Conservation (phyloP, 441 rosid genomes). For the Capsella rubella region DNA sequence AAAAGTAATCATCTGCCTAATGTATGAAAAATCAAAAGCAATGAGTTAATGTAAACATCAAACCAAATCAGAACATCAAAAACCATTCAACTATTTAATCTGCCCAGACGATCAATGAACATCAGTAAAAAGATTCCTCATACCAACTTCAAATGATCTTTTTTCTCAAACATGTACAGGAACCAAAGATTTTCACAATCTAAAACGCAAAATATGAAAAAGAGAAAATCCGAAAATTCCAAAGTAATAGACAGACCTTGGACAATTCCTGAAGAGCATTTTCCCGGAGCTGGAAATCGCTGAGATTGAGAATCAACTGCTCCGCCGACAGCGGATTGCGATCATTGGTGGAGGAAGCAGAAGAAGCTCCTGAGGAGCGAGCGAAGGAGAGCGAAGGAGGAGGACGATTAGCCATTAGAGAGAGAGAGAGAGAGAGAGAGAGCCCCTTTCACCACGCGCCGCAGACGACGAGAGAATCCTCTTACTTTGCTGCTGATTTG, state of each 20-base stretch:
- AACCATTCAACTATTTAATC: too few relatives aligned
- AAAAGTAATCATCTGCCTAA: not conserved
- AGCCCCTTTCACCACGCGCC: too few relatives aligned
- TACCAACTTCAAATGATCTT: too few relatives aligned
- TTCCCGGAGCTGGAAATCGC: slow-evolving; percentile 85
- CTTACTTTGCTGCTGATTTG: too few relatives aligned
- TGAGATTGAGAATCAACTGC: slow-evolving; percentile 83
- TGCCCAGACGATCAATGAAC: too few relatives aligned
- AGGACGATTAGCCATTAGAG: slow-evolving; percentile 25
- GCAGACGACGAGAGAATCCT: too few relatives aligned
- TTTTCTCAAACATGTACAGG: too few relatives aligned
- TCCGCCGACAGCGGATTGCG: slow-evolving; percentile 72
- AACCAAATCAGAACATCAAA: too few relatives aligned
- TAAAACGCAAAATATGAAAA: too few relatives aligned
- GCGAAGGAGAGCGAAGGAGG: slow-evolving; percentile 37
- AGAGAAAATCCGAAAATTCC: not conserved
- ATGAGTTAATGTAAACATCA: not conserved
- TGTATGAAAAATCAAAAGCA: not conserved
- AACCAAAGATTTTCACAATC: too few relatives aligned
- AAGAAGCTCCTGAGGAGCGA: slow-evolving; percentile 51
- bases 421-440: too few relatives aligned
- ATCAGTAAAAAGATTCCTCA: too few relatives aligned
- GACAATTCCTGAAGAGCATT: slow-evolving; percentile 86
- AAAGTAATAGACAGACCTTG: slow-evolving; percentile 54
- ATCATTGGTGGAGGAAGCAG: slow-evolving; percentile 61